phyloP scores from a whole-genome alignment of 305 asterid genomes.

The Solanum hybrid region DNA sequence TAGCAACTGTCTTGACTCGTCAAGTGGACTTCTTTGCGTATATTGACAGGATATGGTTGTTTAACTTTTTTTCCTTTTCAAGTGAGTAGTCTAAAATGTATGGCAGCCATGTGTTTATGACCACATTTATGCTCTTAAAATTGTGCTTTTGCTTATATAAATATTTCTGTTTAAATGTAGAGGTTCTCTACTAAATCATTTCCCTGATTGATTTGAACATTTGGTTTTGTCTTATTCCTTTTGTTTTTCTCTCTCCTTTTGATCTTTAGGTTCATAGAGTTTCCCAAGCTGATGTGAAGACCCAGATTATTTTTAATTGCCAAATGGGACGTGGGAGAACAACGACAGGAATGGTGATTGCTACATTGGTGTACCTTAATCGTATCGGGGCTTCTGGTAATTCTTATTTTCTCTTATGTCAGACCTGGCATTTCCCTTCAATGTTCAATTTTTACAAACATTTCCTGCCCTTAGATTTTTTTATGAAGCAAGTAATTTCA shows the following conservation, averaged over 20 bases:
- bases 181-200: neutral
- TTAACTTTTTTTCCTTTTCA: neutral
- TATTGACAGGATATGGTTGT: neutral
- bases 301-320: constrained; percentile 84
- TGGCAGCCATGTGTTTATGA: neutral
- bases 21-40: neutral
- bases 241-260: constrained; percentile 13
- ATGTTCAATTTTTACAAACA: neutral
- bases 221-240: constrained; percentile 8
- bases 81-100: neutral
- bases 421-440: neutral
- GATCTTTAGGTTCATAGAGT: constrained; percentile 59
- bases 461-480: neutral
- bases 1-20: neutral
- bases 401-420: constrained; percentile 15
- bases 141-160: neutral
- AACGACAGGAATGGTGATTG: constrained; percentile 99
- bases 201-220: neutral
- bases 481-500: neutral
- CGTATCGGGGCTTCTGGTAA: constrained; percentile 96
- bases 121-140: neutral
- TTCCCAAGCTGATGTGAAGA: constrained; percentile 71
- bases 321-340: constrained; percentile 99
- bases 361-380: constrained; percentile 73
- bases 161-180: neutral